Conservation (phyloP, 2,329 filamentous ascomycete genomes). For the Beauveria australis region DNA sequence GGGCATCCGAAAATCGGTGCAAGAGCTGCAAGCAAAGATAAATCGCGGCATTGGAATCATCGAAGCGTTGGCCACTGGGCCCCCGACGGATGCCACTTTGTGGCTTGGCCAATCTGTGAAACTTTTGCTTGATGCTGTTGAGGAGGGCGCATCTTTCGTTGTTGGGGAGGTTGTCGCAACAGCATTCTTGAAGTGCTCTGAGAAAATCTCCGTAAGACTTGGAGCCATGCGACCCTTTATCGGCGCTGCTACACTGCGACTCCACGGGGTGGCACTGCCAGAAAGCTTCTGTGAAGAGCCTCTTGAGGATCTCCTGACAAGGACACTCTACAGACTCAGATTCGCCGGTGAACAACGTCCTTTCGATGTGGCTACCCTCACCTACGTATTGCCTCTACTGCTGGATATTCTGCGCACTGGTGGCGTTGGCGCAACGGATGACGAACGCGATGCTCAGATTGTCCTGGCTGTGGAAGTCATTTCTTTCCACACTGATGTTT, state of each 20-base stretch:
- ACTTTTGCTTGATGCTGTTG: conserved; percentile 64
- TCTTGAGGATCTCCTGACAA: conserved; percentile 76
- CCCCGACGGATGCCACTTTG: conserved; percentile 76
- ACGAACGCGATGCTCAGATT: conserved; percentile 83
- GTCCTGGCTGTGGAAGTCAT: conserved; percentile 83
- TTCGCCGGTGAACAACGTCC: conserved; percentile 91
- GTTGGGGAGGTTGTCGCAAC: conserved; percentile 71
- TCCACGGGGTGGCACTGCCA: conserved; percentile 66
- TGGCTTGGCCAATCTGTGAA: conserved; percentile 83
- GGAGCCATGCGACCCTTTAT: conserved; percentile 74
- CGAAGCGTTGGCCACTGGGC: conserved; percentile 69
- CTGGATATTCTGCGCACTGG: conserved; percentile 71
- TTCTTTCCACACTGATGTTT: conserved; percentile 78
- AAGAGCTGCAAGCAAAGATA: conserved; percentile 60
- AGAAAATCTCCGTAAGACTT: conserved; percentile 65
- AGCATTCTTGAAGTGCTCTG: conserved; percentile 72
- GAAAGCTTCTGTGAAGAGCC: conserved; percentile 68
- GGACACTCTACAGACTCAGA: conserved; percentile 81
- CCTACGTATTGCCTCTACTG: conserved; percentile 77
- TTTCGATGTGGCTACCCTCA: conserved; percentile 79
- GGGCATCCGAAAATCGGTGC: conserved; percentile 66
- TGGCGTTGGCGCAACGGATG: conserved; percentile 62
- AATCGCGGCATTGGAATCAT: conserved; percentile 82
- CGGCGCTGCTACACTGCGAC: conserved; percentile 76
- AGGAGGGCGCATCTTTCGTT: conserved; percentile 72